Evolutionary conservation across 169 alveolate genomes (phyloP).

Genomic region (Plasmodium ovale): DNA sequence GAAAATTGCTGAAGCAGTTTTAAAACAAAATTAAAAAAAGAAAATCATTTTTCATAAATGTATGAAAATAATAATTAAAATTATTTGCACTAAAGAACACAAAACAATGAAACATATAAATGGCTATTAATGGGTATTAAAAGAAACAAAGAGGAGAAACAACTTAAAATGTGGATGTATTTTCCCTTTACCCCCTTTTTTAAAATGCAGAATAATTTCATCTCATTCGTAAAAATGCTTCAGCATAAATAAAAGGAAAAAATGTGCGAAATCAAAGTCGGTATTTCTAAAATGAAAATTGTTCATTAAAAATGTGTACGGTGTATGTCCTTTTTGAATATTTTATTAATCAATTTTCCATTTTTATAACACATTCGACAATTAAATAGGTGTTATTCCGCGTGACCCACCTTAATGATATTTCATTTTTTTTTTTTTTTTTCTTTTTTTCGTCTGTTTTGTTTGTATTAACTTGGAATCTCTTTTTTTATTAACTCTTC

Average conservation of each 20-base stretch:
- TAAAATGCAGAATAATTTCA: background rate
- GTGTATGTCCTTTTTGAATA: too few species aligned
- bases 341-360: too few species aligned
- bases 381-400: too few species aligned
- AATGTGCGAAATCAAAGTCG: background rate
- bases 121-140: too few species aligned
- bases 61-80: background rate
- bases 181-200: background rate
- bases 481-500: conserved; percentile 53
- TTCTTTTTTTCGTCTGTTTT: background rate
- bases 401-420: too few species aligned
- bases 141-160: too few species aligned
- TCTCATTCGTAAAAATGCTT: background rate
- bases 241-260: too few species aligned
- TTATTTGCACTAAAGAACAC: background rate
- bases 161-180: background rate
- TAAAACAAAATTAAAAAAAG: background rate
- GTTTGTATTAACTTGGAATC: background rate
- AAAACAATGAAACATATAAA: too few species aligned
- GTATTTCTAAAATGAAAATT: too few species aligned
- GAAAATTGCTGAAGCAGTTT: background rate
- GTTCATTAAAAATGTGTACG: background rate
- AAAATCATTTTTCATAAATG: background rate
- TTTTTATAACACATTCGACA: too few species aligned
- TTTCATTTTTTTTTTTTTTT: conserved; percentile 1